These are phyloP conservation scores for Lepidium campestre DNA, from an alignment of 441 rosid genomes.

Conservation along the genomic window DNA sequence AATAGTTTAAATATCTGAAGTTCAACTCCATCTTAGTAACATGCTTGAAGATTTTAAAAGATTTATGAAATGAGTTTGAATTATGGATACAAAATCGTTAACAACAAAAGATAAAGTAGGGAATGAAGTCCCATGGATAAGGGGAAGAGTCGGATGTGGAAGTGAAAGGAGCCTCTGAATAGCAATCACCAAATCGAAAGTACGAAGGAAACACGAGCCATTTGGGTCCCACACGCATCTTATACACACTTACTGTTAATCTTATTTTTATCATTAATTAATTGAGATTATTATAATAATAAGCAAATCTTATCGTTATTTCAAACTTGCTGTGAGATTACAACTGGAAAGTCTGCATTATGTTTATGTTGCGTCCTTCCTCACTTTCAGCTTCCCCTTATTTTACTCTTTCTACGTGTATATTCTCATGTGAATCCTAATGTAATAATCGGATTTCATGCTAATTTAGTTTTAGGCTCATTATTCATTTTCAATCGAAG, in stretches of 20 bases:
- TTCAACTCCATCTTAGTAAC: no score
- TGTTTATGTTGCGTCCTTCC: conserved; percentile 10
- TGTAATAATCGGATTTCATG: no score
- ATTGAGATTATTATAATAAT: not conserved
- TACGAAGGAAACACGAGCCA: conserved; percentile 20
- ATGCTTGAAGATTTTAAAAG: no score
- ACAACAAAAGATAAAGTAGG: no score
- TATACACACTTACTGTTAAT: not conserved
- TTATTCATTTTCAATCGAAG: no score
- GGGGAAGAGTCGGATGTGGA: conserved; percentile 9
- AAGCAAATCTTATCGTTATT: not conserved
- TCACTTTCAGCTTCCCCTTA: conserved; percentile 7
- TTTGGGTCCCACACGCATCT: conserved; percentile 25
- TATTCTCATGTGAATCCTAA: no score
- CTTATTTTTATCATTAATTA: not conserved
- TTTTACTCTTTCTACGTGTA: conserved; percentile 4
- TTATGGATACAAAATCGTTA: no score
- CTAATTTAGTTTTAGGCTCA: no score
- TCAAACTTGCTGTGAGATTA: conserved; percentile 5
- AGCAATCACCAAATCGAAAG: conserved; percentile 21
- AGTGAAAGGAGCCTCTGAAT: conserved; percentile 24
- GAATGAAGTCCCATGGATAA: conserved; percentile 6
- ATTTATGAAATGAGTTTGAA: no score
- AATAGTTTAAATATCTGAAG: no score
- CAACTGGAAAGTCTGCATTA: conserved; percentile 1